phyloP scores from a whole-genome alignment of 495 filamentous ascomycete genomes.

The Penicillium atrosanguineum region DNA sequence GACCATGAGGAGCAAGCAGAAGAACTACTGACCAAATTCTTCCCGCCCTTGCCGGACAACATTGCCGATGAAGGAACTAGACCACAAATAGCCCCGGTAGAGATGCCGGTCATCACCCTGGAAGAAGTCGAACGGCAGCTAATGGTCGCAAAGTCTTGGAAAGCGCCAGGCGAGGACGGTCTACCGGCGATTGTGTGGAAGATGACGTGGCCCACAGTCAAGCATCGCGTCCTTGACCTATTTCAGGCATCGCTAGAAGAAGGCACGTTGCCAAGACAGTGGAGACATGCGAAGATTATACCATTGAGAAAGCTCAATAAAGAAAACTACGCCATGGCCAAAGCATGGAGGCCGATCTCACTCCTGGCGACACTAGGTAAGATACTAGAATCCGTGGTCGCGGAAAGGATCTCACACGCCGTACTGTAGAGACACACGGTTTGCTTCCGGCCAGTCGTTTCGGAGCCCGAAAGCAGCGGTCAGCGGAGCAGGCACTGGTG shows the following conservation, averaged over 20 bases:
- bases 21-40: slow-evolving; percentile 26
- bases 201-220: slow-evolving; percentile 27
- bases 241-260: slow-evolving; percentile 16
- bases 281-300: slow-evolving; percentile 19
- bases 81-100: slow-evolving; percentile 18
- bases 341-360: too few relatives aligned
- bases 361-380: too few relatives aligned
- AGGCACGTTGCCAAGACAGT: slow-evolving; percentile 11
- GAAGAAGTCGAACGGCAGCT: slow-evolving; percentile 23
- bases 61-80: slow-evolving; percentile 20
- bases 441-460: too few relatives aligned
- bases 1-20: slow-evolving; percentile 22
- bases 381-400: too few relatives aligned
- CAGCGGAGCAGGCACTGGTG: slow-evolving; percentile 21
- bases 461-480: slow-evolving; percentile 11
- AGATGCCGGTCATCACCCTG: slow-evolving; percentile 18
- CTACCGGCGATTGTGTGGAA: slow-evolving; percentile 27
- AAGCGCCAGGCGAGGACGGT: slow-evolving; percentile 22
- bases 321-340: slow-evolving; percentile 17
- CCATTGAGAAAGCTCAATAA: slow-evolving; percentile 24
- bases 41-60: slow-evolving; percentile 20
- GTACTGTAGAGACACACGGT: too few relatives aligned
- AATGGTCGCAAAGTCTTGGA: slow-evolving; percentile 17
- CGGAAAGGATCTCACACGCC: too few relatives aligned
- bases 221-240: slow-evolving; percentile 22